phyloP scores from a whole-genome alignment of 2,329 filamentous ascomycete genomes.

The Aureobasidium subglaciale region DNA sequence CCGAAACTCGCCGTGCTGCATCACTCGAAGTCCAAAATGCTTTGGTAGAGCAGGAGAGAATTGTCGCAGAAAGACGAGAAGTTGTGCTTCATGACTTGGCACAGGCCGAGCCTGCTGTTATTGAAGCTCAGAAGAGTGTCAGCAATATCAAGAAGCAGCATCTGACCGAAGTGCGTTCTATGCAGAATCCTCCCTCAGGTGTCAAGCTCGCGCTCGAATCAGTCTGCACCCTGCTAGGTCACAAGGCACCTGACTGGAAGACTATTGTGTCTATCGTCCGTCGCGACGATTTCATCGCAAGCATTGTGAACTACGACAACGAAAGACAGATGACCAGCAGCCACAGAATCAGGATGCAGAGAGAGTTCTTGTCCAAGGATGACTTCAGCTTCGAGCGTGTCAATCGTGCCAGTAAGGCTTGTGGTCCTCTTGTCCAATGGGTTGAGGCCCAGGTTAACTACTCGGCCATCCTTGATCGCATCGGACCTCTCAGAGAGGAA shows the following conservation, averaged over 20 bases:
- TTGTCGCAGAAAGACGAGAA: conserved; percentile 74
- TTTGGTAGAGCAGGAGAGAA: conserved; percentile 80
- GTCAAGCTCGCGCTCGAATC: conserved; percentile 89
- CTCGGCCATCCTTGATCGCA: conserved; percentile 91
- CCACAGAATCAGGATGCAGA: conserved; percentile 80
- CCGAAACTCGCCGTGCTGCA: conserved; percentile 80
- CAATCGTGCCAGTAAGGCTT: conserved; percentile 92
- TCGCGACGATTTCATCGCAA: conserved; percentile 92
- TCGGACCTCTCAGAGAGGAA: conserved; percentile 86
- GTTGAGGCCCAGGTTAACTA: conserved; percentile 94
- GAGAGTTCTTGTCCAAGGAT: conserved; percentile 82
- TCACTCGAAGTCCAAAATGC: conserved; percentile 84
- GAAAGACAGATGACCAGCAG: conserved; percentile 85
- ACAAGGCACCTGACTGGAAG: conserved; percentile 88
- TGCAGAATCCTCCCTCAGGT: conserved; percentile 85
- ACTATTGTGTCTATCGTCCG: conserved; percentile 81
- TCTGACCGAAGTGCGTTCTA: conserved; percentile 92
- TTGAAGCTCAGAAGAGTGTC: conserved; percentile 90
- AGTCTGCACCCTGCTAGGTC: conserved; percentile 90
- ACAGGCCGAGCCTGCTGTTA: conserved; percentile 83
- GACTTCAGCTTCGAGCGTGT: conserved; percentile 96
- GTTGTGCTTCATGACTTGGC: conserved; percentile 84
- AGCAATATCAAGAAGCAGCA: conserved; percentile 98
- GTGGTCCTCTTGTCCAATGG: conserved; percentile 95
- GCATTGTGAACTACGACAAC: conserved; percentile 96